Evolutionary conservation across 1,284 basidiomycete genomes (phyloP), one percentile per base, ranked within the genome.

Genomic region (Austropuccinia psidii): DNA sequence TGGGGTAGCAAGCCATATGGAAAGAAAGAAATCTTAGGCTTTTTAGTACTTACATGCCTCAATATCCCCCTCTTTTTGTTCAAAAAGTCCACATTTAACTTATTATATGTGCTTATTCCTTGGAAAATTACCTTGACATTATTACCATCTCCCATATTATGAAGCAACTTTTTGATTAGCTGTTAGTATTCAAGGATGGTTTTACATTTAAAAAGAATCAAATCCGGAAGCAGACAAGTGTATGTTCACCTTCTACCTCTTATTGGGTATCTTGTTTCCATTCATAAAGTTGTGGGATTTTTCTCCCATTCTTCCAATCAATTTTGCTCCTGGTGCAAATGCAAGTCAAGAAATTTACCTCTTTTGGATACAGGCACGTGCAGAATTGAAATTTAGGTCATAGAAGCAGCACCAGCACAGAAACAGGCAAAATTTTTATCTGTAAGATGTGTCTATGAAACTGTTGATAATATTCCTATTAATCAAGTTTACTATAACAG

Each of bases 231-330:
- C n/a, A 41, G 62, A 1, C 8, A 50, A 8, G 62, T 66, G 2
- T 35, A 15, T 2, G 62, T 66, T 9, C 24, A 49, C 17, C 21
- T 66, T 19, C 47, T 66, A 1, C 31, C 45, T 11, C 31, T 66
- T 19, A n/a, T 66, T 33, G 62, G 62, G 15, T 41, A 66, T 37
- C 33, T 29, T 2, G 62, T 66, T 45, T 41, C 24, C 19, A 47
- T 66, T n/a, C 45, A 66, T 31, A 66, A 66, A 50, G 62, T 66
- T 1, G 62, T 47, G 29, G 62, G 62, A 4, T 66, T 49, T 49
- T 13, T 47, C 7, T 66, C 62, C n/a, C 62, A 66, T 52, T 15
- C 41, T 21, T 41, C 62, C 0, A 66, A 19, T 15, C 17, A n/a
- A 2, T 66, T 35, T 35, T 66, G 62, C 47, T 33, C 62, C 17